Evolutionary conservation across 495 filamentous ascomycete species (phyloP).

Genomic region (Trichoderma asperelloides): DNA sequence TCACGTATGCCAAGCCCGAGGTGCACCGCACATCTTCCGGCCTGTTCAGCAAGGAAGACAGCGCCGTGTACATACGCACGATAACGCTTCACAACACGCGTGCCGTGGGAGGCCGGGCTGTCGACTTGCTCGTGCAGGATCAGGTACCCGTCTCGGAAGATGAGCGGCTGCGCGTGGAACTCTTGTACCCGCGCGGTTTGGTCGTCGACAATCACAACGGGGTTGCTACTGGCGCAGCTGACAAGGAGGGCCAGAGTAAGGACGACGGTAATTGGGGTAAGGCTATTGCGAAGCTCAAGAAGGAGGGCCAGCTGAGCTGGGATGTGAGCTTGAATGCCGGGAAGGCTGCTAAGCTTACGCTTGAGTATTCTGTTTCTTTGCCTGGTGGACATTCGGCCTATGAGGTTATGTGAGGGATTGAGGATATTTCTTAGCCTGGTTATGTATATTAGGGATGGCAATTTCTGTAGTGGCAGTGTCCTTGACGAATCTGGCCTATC

Average conservation of each 20-base stretch:
- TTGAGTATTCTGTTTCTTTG: slow-evolving; percentile 56
- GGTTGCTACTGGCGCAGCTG: slow-evolving; percentile 15
- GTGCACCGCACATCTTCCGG: slow-evolving; percentile 45
- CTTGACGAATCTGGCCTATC: too few relatives aligned
- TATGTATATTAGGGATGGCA: background rate
- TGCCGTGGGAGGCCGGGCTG: slow-evolving; percentile 27
- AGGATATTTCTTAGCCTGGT: background rate
- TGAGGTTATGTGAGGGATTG: background rate
- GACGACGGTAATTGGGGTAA: slow-evolving; percentile 34
- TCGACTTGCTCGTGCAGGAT: slow-evolving; percentile 51
- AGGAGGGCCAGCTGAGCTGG: slow-evolving; percentile 55
- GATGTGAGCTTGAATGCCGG: slow-evolving; percentile 49
- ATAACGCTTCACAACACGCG: slow-evolving; percentile 54
- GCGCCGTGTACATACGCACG: slow-evolving; percentile 46
- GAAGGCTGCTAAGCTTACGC: slow-evolving; percentile 42
- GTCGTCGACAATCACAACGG: slow-evolving; percentile 28
- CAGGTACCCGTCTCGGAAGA: slow-evolving; percentile 62
- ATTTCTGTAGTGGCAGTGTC: too few relatives aligned
- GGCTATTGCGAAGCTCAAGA: slow-evolving; percentile 40
- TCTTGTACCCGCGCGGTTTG: slow-evolving; percentile 46
- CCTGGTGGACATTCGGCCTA: slow-evolving; percentile 37
- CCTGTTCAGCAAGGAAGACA: slow-evolving; percentile 48
- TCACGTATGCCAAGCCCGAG: slow-evolving; percentile 54
- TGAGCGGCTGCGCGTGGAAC: slow-evolving; percentile 47
- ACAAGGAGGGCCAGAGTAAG: slow-evolving; percentile 26